phyloP scores from a whole-genome alignment of 1,284 basidiomycete species.

The Naganishia cerealis region DNA sequence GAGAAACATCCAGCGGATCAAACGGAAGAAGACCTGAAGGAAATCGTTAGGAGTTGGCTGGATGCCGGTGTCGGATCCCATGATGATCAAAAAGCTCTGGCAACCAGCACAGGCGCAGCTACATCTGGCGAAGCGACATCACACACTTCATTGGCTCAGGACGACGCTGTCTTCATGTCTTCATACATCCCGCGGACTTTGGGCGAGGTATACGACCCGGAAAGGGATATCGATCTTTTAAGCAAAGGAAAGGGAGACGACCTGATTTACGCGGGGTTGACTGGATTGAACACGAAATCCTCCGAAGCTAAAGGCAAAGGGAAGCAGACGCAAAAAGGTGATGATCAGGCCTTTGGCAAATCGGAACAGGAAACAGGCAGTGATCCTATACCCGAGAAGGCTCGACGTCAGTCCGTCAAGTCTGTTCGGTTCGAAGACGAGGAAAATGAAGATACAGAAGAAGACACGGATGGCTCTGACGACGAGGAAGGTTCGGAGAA shows the following conservation, averaged over 20 bases:
- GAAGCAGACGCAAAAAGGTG: conserved; percentile 6
- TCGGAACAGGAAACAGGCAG: conserved; percentile 32
- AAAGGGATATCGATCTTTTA: conserved; percentile 77
- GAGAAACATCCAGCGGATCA: conserved; percentile 43
- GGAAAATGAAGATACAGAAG: conserved; percentile 48
- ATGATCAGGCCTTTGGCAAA: conserved; percentile 12
- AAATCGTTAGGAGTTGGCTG: conserved; percentile 60
- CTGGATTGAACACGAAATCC: conserved; percentile 64
- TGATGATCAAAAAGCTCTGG: conserved; percentile 12
- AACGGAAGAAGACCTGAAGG: conserved; percentile 46
- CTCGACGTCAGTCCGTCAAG: conserved; percentile 24
- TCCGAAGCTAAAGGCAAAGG: conserved; percentile 33
- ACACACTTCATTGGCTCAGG: conserved; percentile 44
- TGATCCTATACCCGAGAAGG: conserved; percentile 4
- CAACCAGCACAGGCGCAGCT: background rate
- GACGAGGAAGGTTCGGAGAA: conserved; percentile 58
- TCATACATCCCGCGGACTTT: conserved; percentile 90
- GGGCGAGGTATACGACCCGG: conserved; percentile 87
- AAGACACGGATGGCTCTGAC: conserved; percentile 51
- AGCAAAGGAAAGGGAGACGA: conserved; percentile 67
- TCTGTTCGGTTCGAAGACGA: conserved; percentile 33
- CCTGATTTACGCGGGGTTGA: conserved; percentile 81
- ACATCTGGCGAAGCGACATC: background rate
- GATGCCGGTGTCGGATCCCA: conserved; percentile 47
- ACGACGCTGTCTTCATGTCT: conserved; percentile 81